Evolutionary conservation across 768 basidiomycete genomes (phyloP).

Genomic region (Mycena leptocephala): DNA sequence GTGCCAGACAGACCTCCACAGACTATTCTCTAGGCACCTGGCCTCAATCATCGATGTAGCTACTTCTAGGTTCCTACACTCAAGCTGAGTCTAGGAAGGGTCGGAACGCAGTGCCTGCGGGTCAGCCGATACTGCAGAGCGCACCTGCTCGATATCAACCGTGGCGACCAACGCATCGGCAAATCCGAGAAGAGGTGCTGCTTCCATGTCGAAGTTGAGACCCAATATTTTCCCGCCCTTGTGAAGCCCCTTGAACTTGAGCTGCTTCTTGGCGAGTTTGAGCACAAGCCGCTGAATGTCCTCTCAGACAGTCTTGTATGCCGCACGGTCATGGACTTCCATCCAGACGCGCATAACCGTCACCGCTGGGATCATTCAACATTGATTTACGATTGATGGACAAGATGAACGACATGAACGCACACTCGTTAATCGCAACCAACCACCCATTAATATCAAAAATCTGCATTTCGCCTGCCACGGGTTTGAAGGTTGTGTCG

Average conservation of each 20-base stretch:
- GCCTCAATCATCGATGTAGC: no score
- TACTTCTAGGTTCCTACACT: no score
- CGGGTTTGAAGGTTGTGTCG: constrained; percentile 27
- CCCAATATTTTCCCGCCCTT: constrained; percentile 21
- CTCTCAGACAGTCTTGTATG: constrained; percentile 16
- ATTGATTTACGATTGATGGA: background rate
- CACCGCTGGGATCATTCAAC: constrained; percentile 14
- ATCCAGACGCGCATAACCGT: constrained; percentile 31
- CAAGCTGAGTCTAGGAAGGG: no score
- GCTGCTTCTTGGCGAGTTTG: constrained; percentile 11
- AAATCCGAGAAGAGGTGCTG: constrained; percentile 27
- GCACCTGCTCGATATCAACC: constrained; percentile 14
- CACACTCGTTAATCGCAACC: constrained; percentile 20
- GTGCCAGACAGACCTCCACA: no score
- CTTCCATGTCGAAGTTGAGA: constrained; percentile 30
- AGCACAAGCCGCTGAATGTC: constrained; percentile 23
- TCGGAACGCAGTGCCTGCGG: background rate
- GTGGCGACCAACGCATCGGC: constrained; percentile 15
- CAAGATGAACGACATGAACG: background rate
- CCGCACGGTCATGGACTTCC: constrained; percentile 19
- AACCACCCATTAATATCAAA: constrained; percentile 29
- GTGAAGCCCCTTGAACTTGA: constrained; percentile 25
- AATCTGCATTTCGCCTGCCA: constrained; percentile 17
- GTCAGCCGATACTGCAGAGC: background rate
- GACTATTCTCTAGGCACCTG: no score